Percentiles rank a stretch among this genome's conserved stretches.
Evolutionary conservation across 768 basidiomycete species (phyloP).

Genomic region (Leucocoprinus leucothites): DNA sequence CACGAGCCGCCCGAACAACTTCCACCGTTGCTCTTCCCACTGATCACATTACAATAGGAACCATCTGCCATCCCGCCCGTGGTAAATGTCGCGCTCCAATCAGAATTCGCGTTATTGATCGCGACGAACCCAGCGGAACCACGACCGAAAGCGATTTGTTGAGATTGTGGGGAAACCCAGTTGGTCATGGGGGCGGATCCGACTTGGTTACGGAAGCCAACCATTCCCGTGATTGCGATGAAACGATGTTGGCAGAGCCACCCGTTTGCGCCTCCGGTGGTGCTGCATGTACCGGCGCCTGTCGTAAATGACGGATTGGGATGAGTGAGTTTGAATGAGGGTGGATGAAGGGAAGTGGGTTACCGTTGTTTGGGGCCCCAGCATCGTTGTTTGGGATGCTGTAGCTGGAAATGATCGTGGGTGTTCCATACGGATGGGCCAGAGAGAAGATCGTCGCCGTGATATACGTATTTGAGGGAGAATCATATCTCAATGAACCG

Average conservation of each 20-base stretch:
- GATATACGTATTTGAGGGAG: constrained; percentile 62
- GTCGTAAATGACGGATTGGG: background rate
- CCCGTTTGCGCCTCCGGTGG: constrained; percentile 48
- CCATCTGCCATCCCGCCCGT: constrained; percentile 54
- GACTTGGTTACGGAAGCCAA: constrained; percentile 61
- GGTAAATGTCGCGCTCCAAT: constrained; percentile 54
- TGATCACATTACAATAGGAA: constrained; percentile 63
- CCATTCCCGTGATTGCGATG: constrained; percentile 56
- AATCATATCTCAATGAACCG: constrained; percentile 52
- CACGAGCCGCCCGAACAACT: constrained; percentile 52
- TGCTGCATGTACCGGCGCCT: constrained; percentile 49
- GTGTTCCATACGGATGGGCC: constrained; percentile 65
- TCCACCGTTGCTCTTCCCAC: constrained; percentile 37
- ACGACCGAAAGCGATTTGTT: constrained; percentile 67
- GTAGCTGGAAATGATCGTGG: constrained; percentile 61
- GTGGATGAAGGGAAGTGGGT: background rate
- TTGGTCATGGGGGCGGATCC: constrained; percentile 46
- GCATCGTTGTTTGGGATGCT: constrained; percentile 45
- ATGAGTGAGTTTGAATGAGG: no score
- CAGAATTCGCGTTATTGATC: constrained; percentile 60
- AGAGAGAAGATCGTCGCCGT: constrained; percentile 61
- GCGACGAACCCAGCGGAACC: constrained; percentile 45
- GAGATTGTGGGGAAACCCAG: constrained; percentile 54
- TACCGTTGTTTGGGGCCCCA: constrained; percentile 60
- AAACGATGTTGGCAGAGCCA: constrained; percentile 70